Evolutionary conservation across 208 protist genomes (phyloP), one percentile per base, ranked within the genome.

Genomic region (Crithidia mellificae): DNA sequence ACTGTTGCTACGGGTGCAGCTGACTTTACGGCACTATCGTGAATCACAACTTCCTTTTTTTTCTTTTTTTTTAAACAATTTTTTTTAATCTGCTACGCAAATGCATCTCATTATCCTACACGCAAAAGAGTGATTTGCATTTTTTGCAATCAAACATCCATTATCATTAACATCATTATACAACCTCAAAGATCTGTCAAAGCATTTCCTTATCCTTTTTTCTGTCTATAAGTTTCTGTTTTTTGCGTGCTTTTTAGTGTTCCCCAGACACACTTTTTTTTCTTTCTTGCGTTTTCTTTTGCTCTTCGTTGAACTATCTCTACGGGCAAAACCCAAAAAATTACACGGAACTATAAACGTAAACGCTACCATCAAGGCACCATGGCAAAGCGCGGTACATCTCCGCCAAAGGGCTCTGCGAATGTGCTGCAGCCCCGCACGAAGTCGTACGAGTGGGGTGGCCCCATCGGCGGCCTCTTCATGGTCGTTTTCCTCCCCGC

Each of bases 361-460:
- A n/a, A n/a, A n/a, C n/a, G n/a, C n/a, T n/a, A n/a, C n/a, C n/a
- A n/a, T n/a, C n/a, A n/a, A 52, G 6, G 12, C 9, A 34, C n/a
- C n/a, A 74, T 74, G 59, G 43, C 59, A 12, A 68, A 68, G 32
- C 19, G 44, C 17, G 61, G 46, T 20, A n/a, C 9, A 14, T 41
- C 44, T 2, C 30, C 44, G 11, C 24, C 14, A 11, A 49, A 15
- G 19, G 63, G 27, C 27, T 15, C 36, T 4, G 43, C 27, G 6
- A 83, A 81, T 36, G 9, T 50, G 27, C 71, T 89, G 39, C 84
- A 95, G 62, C 89, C 86, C 11, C 70, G 62, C 39, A 92, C 84
- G 17, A 80, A 49, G 20, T 53, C 47, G 0, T 95, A 87, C 53
- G 84, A 95, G 67, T 95, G 90, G 87, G 87, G 87, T 20, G 90